Conservation (phyloP, 768 basidiomycete species). For the Infundibulicybe gibba region DNA sequence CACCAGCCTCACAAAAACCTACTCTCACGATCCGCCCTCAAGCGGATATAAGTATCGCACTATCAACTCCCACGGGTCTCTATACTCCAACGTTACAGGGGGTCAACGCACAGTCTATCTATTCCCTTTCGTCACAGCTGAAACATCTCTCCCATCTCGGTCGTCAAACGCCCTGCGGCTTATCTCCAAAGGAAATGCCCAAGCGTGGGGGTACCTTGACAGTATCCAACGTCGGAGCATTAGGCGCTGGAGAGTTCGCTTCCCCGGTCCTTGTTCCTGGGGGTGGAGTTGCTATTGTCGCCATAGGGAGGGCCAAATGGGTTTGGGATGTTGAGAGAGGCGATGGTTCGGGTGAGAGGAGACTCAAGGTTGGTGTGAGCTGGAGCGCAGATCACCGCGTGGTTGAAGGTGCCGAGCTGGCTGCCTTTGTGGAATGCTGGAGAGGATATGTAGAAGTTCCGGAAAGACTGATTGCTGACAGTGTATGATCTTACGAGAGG, state of each 20-base stretch:
- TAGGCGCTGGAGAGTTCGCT: constrained; percentile 71
- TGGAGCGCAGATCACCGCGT: constrained; percentile 89
- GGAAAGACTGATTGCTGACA: constrained; percentile 58
- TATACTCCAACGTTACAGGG: constrained; percentile 72
- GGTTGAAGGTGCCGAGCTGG: constrained; percentile 86
- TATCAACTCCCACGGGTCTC: constrained; percentile 79
- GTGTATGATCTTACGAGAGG: constrained; percentile 21
- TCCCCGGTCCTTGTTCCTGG: constrained; percentile 77
- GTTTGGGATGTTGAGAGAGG: constrained; percentile 59
- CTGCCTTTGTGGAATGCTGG: constrained; percentile 87
- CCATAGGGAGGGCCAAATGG: constrained; percentile 77
- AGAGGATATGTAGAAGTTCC: constrained; percentile 76
- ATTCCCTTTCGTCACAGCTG: constrained; percentile 57
- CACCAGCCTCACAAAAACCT: constrained; percentile 41
- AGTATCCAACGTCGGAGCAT: constrained; percentile 78
- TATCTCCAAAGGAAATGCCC: constrained; percentile 69
- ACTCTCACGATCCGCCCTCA: constrained; percentile 69
- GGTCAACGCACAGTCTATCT: constrained; percentile 54
- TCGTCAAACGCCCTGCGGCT: constrained; percentile 60
- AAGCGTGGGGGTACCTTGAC: constrained; percentile 75
- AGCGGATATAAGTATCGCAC: constrained; percentile 72
- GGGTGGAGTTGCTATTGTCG: constrained; percentile 83
- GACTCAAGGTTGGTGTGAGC: constrained; percentile 58
- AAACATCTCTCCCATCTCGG: constrained; percentile 61
- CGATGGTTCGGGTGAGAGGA: constrained; percentile 25